Evolutionary conservation across 176 grass and related monocot species (phyloP).

Genomic region (maize (Zea mays)): Zm-B73-REFERENCE-NAM-5.0 NC_050102.1:180157501-180158000

Average conservation of each 20-base stretch:
- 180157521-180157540: neutral
- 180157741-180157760: neutral
- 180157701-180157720: constrained; percentile 94
- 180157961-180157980: neutral
- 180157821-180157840: neutral
- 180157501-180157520: neutral
- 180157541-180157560: neutral
- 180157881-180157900: constrained; percentile 37
- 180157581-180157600: neutral
- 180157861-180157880: constrained; percentile 57
- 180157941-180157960: constrained; percentile 3
- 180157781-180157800: neutral
- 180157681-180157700: constrained; percentile 66
- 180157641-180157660: constrained; percentile 84
- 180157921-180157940: constrained; percentile 44
- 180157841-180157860: constrained; percentile 18
- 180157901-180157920: neutral
- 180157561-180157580: neutral
- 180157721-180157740: constrained; percentile 53
- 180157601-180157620: constrained; percentile 3
- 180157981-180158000: neutral
- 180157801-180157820: neutral
- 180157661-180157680: constrained; percentile 63
- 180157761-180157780: neutral
- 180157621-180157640: constrained; percentile 66